Base-by-base conservation (phyloP, 805 yeast genomes). In the Ogataea trehaloabstinens region DNA sequence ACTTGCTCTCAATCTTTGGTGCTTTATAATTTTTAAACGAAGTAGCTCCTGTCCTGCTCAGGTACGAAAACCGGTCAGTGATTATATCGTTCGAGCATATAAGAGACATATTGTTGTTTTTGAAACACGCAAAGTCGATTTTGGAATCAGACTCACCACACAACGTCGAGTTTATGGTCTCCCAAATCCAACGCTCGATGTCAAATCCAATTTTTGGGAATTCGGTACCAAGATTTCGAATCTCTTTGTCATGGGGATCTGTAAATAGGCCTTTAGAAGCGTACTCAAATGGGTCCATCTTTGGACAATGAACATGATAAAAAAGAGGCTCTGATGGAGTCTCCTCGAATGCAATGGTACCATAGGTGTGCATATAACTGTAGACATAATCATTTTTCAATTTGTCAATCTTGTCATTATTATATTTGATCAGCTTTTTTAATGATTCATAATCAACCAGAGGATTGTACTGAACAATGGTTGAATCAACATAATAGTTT, bases 301-400 rank as follows among this genome's bases (percentile, higher is more conserved):
- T 73, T 6, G 78, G 78, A 48, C 59, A 64, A 53, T 73, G 73
- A 18, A 75, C 67, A 42, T 73, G 78, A 25, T 52, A 52, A 33
- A 56, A 54, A 21, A 56, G 16, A 20, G 53, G 53, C 28, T 44
- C 43, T 17, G 51, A 45, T 21, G 42, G 44, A 3, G 19, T 28
- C 17, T 37, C 24, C 10, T 44, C 49, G 34, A 46, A 49, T 7
- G 55, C 44, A 6, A 33, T 17, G 4, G 25, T 33, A 12, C 49
- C 53, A 29, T 22, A 45, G 4, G 54, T 49, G 28, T 46, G 37
- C 37, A 35, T 34, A 27, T 52, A 52, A 24, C 52, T 40, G 37
- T 48, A 48, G 15, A 49, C 45, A 20, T 46, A 42, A 6, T 42
- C 24, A 12, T 45, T 40, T 3, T 35, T 41, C 4, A 44, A 19